Percentiles rank a stretch among this genome's conserved stretches.
Evolutionary conservation across 192 early-diverging fungal genomes (phyloP).

Genomic region (Podila minutissima): DNA sequence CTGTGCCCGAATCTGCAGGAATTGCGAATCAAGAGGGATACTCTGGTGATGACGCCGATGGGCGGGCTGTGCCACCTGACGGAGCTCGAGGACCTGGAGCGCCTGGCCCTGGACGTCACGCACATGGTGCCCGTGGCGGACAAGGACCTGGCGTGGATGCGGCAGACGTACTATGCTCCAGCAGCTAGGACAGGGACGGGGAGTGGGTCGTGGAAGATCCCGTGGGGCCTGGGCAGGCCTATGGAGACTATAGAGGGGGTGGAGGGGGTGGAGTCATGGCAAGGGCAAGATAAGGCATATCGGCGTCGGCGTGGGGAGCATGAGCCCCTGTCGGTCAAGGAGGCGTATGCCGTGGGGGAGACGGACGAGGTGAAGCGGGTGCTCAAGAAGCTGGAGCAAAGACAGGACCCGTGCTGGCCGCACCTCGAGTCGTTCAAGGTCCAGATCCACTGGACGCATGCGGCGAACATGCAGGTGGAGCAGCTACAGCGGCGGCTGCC

Average conservation of each 20-base stretch:
- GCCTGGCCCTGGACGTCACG: background rate
- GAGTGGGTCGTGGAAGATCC: background rate
- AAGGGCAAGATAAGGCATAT: background rate
- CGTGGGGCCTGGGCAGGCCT: too few species aligned
- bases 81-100: background rate
- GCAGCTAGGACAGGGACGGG: background rate
- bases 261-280: too few species aligned
- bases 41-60: background rate
- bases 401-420: background rate
- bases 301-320: background rate
- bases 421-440: conserved; percentile 1
- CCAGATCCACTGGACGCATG: background rate
- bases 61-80: background rate
- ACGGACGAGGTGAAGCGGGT: background rate
- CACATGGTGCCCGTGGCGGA: background rate
- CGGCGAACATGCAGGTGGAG: background rate
- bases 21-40: background rate
- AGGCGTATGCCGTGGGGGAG: background rate
- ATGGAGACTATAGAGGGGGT: too few species aligned
- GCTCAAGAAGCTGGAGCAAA: background rate
- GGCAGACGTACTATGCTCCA: background rate
- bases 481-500: background rate
- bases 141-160: background rate
- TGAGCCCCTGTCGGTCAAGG: background rate
- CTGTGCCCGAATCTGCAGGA: background rate